Conservation (phyloP, 2,329 filamentous ascomycete genomes). For the Chaetomium olivaceum region DNA sequence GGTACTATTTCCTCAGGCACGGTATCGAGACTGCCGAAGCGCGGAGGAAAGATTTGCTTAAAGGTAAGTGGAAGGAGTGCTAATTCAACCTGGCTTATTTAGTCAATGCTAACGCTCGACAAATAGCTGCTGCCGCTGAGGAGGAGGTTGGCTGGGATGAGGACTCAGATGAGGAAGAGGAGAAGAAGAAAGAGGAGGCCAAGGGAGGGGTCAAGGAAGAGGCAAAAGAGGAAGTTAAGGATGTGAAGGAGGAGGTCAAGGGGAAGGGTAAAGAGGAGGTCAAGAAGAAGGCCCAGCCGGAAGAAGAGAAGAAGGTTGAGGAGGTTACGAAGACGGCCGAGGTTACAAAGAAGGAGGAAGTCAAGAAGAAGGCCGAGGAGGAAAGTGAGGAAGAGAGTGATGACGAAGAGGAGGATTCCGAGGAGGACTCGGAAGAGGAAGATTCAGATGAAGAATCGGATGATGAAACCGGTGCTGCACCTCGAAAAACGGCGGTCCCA, state of each 20-base stretch:
- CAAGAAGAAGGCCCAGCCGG: too few relatives aligned
- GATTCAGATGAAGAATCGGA: conserved; percentile 12
- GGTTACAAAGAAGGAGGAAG: background rate
- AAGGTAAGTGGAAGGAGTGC: conserved; percentile 60
- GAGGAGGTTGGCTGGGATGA: conserved; percentile 74
- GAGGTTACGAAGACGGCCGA: background rate
- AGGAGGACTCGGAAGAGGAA: conserved; percentile 20
- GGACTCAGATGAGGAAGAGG: conserved; percentile 37
- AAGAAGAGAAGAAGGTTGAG: background rate
- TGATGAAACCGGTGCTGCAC: conserved; percentile 36
- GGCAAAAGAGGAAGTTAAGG: background rate
- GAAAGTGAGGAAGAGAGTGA: background rate
- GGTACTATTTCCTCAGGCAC: conserved; percentile 93
- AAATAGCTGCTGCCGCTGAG: conserved; percentile 64
- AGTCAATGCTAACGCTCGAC: conserved; percentile 39
- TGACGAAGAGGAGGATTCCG: background rate
- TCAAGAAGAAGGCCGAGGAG: background rate
- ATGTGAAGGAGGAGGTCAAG: background rate
- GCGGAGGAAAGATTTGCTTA: conserved; percentile 82
- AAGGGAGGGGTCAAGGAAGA: background rate
- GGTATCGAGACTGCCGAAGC: conserved; percentile 93
- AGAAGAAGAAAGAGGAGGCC: background rate
- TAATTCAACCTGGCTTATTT: conserved; percentile 14
- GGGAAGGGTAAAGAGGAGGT: background rate
- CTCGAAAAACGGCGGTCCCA: conserved; percentile 36